Evolutionary conservation across 768 basidiomycete species (phyloP).

Genomic region (Russula olivacea): DNA sequence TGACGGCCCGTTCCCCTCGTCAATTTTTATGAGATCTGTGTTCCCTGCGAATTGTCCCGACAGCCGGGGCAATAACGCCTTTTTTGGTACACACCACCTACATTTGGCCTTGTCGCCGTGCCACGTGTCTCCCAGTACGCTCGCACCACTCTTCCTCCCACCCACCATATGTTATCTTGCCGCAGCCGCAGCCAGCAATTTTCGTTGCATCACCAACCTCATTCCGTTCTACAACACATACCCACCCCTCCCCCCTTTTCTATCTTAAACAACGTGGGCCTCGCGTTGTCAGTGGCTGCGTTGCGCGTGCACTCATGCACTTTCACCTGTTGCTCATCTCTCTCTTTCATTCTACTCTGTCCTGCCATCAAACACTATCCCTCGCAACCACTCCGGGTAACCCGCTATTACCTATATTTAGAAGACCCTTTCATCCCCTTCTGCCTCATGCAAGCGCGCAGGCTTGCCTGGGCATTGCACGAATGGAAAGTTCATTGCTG

Average conservation of each 20-base stretch:
- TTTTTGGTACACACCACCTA: conserved; percentile 8
- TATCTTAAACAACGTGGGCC: conserved; percentile 14
- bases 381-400: conserved; percentile 16
- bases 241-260: conserved; percentile 1
- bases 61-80: conserved; percentile 19
- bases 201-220: conserved; percentile 3
- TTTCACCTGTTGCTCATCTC: neutral
- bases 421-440: conserved; percentile 21
- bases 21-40: conserved; percentile 22
- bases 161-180: conserved; percentile 8
- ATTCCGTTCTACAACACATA: neutral
- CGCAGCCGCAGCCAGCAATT: conserved; percentile 7
- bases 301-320: neutral
- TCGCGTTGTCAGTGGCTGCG: conserved; percentile 11
- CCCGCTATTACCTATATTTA: conserved; percentile 16
- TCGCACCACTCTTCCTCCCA: conserved; percentile 5
- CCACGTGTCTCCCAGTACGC: conserved; percentile 22
- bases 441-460: conserved; percentile 3
- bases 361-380: conserved; percentile 6
- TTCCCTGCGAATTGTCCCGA: conserved; percentile 17
- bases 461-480: neutral
- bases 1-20: conserved; percentile 17
- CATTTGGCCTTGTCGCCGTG: conserved; percentile 14
- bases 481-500: conserved; percentile 15
- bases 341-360: conserved; percentile 1